phyloP scores from a whole-genome alignment of 1,139 yeast species.

The Scheffersomyces titani region DNA sequence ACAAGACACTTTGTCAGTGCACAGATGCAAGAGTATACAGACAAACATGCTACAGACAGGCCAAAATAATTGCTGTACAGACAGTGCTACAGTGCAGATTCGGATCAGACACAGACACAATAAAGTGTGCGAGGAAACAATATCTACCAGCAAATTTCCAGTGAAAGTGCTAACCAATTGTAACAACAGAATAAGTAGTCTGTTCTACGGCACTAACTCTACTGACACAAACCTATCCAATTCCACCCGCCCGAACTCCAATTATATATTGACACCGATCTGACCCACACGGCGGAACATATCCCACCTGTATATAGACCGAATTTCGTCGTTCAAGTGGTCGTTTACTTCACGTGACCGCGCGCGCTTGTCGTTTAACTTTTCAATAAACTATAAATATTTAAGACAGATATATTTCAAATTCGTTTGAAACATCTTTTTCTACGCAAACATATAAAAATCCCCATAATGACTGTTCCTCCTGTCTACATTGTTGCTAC shows the following conservation, averaged over 20 bases:
- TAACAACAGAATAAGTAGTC: not conserved
- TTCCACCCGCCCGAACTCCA: not conserved
- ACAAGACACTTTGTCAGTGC: not conserved
- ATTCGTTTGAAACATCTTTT: not conserved
- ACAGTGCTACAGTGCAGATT: not conserved
- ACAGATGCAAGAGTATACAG: not conserved
- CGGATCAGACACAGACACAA: not conserved
- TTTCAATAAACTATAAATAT: no score
- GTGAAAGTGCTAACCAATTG: not conserved
- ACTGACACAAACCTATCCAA: not conserved
- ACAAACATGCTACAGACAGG: not conserved
- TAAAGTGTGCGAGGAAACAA: not conserved
- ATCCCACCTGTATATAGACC: not conserved
- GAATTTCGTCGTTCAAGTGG: not conserved
- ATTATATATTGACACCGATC: no score
- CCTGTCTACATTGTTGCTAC: constrained; percentile 86
- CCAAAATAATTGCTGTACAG: not conserved
- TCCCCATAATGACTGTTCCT: constrained; percentile 7
- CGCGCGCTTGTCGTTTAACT: not conserved
- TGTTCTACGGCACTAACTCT: not conserved
- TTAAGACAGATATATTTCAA: not conserved
- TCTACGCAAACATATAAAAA: not conserved
- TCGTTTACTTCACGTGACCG: not conserved
- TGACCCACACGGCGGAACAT: not conserved
- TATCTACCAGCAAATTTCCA: not conserved